Evolutionary conservation across 306 rosid genomes (phyloP).

Genomic region (Quercus variabilis): DNA sequence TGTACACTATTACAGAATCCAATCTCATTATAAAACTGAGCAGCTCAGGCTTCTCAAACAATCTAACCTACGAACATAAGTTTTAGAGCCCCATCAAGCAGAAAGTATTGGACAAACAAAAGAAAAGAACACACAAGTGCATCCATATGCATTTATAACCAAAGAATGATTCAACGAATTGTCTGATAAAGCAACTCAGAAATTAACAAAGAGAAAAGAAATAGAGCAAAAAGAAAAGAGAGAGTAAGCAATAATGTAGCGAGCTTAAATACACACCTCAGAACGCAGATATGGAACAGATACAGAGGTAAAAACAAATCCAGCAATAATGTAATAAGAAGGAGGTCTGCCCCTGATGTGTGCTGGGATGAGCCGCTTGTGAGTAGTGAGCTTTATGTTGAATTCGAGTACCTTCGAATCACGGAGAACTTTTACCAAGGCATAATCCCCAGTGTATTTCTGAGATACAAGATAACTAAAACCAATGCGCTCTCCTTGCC

Average conservation of each 20-base stretch:
- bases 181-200: neutral
- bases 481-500: slow-evolving; percentile 96
- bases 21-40: neutral
- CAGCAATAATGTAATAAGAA: slow-evolving; percentile 89
- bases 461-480: slow-evolving; percentile 88
- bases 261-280: slow-evolving; percentile 59
- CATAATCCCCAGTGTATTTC: slow-evolving; percentile 65
- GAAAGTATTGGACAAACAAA: neutral
- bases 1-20: neutral
- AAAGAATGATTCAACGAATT: neutral
- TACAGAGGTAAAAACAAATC: slow-evolving; percentile 79
- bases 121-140: neutral
- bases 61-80: neutral
- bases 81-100: neutral
- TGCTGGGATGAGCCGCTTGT: slow-evolving; percentile 83
- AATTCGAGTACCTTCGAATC: slow-evolving; percentile 43
- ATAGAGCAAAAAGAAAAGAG: neutral
- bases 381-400: slow-evolving; percentile 58
- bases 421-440: slow-evolving; percentile 56
- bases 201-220: neutral
- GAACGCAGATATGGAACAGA: slow-evolving; percentile 98
- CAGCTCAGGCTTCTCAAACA: neutral
- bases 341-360: slow-evolving; percentile 92
- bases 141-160: neutral
- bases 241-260: neutral